These are phyloP conservation scores for Aspergillus panamensis DNA, from an alignment of 495 filamentous ascomycete genomes.

Conservation along the genomic window DNA sequence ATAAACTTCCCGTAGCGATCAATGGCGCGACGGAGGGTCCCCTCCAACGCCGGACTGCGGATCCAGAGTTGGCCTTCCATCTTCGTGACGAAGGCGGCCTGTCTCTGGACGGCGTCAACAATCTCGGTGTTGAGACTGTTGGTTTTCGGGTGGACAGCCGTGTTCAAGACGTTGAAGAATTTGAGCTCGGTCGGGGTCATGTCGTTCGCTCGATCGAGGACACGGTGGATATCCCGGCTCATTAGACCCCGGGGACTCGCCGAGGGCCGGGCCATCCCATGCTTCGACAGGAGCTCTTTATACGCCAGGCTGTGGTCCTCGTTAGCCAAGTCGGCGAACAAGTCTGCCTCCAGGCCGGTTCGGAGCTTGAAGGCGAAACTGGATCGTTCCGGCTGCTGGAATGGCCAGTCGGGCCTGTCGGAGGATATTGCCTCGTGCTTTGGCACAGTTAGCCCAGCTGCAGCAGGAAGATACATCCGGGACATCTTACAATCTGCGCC, in stretches of 20 bases:
- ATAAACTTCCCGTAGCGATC: conserved; percentile 32
- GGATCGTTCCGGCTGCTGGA: not conserved
- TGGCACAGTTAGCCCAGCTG: not conserved
- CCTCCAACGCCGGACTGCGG: conserved; percentile 28
- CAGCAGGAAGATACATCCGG: no score
- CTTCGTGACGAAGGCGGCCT: conserved; percentile 26
- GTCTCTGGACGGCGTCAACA: conserved; percentile 17
- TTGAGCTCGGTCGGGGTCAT: not conserved
- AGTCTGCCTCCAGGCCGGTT: not conserved
- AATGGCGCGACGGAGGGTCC: conserved; percentile 21
- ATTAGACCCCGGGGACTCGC: not conserved
- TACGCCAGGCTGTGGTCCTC: not conserved
- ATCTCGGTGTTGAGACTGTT: not conserved
- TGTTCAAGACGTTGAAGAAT: not conserved
- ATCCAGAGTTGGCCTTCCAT: conserved; percentile 31
- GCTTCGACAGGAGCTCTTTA: not conserved
- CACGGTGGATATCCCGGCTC: not conserved
- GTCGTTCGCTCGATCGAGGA: not conserved
- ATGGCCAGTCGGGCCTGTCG: not conserved
- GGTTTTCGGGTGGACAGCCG: not conserved
- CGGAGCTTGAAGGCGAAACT: not conserved
- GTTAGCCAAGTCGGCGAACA: not conserved
- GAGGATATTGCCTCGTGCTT: not conserved
- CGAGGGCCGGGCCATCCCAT: not conserved
- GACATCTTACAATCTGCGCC: conserved; percentile 1